Percentiles rank a stretch among this genome's conserved stretches.
Evolutionary conservation across 352 stramenopile genomes (phyloP).

Genomic region (Pythium aristosporum): DNA sequence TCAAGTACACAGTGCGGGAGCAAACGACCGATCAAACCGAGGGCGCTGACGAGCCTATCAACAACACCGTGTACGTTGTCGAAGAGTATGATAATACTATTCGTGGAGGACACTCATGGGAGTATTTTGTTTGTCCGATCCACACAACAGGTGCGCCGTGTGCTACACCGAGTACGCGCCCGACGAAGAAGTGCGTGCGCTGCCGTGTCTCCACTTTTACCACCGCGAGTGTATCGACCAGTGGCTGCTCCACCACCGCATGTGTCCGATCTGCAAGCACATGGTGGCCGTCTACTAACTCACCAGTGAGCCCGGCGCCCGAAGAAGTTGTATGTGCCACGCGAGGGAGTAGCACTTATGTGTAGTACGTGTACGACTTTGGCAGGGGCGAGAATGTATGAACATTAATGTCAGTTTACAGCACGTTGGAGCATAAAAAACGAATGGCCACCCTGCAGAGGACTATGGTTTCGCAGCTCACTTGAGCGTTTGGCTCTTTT

Average conservation of each 20-base stretch:
- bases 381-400: conserved; percentile 5
- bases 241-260: conserved; percentile 85
- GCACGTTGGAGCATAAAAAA: background rate
- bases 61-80: conserved; percentile 52
- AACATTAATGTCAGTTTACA: conserved; percentile 18
- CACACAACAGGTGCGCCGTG: conserved; percentile 49
- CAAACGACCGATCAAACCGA: conserved; percentile 22
- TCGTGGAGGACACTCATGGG: background rate
- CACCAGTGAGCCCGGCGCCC: background rate
- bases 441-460: background rate
- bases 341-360: no score
- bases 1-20: conserved; percentile 64
- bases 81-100: background rate
- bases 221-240: conserved; percentile 90
- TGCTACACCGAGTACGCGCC: conserved; percentile 79
- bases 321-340: background rate
- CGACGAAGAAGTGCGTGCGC: conserved; percentile 73
- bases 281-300: conserved; percentile 68
- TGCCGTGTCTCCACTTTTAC: conserved; percentile 89
- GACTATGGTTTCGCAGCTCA: background rate
- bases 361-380: background rate
- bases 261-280: conserved; percentile 87
- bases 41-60: conserved; percentile 38
- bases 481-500: background rate
- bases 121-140: background rate